Conservation (phyloP, 257 asterid species). For the Parsonsia alboflavescens region DNA sequence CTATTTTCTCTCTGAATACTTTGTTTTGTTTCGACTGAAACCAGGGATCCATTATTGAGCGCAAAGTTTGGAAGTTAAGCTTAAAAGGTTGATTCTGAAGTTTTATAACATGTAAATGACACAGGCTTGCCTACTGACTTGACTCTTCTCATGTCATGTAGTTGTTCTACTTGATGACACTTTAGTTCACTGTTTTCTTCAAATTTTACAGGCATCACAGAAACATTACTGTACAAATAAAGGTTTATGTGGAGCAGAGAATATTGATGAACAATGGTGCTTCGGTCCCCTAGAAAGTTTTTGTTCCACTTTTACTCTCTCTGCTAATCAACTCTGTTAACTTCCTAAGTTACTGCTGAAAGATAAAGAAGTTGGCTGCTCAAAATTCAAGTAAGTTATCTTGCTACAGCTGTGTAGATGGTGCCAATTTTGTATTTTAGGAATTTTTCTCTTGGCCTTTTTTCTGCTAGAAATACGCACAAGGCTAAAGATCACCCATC, state of each 20-base stretch:
- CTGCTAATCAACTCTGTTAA: conserved; percentile 32
- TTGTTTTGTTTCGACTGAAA: neutral
- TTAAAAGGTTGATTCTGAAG: neutral
- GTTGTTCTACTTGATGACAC: neutral
- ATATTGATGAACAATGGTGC: conserved; percentile 86
- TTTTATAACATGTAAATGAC: neutral
- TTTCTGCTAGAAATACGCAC: conserved; percentile 55
- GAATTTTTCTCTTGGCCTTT: conserved; percentile 16
- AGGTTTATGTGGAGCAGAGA: conserved; percentile 51
- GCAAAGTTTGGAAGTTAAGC: neutral
- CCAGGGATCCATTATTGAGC: neutral
- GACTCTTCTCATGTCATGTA: neutral
- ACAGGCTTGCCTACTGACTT: neutral
- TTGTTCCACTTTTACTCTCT: conserved; percentile 19
- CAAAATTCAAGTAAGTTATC: conserved; percentile 66
- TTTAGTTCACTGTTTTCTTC: neutral
- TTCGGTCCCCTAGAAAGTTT: conserved; percentile 17
- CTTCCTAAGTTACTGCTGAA: conserved; percentile 70
- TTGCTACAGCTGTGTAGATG: conserved; percentile 10
- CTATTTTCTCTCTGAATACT: neutral
- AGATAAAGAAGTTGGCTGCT: conserved; percentile 54
- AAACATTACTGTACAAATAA: conserved; percentile 83
- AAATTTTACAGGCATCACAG: conserved; percentile 71
- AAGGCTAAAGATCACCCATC: conserved; percentile 89
- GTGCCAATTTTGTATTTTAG: conserved; percentile 3